Evolutionary conservation across 257 asterid species (phyloP).

Genomic region (Linderniella brevidens): DNA sequence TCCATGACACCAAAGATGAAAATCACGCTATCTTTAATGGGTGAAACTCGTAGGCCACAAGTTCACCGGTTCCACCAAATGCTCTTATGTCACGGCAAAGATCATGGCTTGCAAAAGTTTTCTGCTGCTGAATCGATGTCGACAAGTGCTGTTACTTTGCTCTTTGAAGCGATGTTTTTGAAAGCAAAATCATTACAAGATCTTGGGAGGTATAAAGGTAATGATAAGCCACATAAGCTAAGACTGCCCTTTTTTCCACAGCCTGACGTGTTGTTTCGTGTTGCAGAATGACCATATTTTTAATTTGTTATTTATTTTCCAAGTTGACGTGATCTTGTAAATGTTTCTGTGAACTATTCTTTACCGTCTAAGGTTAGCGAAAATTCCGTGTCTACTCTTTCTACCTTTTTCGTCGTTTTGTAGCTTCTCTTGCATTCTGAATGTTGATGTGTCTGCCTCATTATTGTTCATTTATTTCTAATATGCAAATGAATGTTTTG

Average conservation of each 20-base stretch:
- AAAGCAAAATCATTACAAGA: conserved; percentile 75
- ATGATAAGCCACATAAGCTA: neutral
- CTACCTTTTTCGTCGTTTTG: too few relatives aligned
- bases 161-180: conserved; percentile 66
- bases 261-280: neutral
- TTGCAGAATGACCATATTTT: neutral
- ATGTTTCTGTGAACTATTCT: too few relatives aligned
- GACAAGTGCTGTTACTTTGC: conserved; percentile 3
- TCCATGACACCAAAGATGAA: conserved; percentile 67
- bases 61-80: neutral
- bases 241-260: neutral
- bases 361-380: too few relatives aligned
- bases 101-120: too few relatives aligned
- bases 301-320: neutral
- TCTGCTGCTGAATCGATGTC: neutral
- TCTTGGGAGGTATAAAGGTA: conserved; percentile 85
- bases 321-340: too few relatives aligned
- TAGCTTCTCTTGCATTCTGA: too few relatives aligned
- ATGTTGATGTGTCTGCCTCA: too few relatives aligned
- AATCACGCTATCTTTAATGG: conserved; percentile 35
- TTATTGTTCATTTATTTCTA: too few relatives aligned
- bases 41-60: conserved; percentile 34
- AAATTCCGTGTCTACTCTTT: too few relatives aligned
- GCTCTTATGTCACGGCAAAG: too few relatives aligned
- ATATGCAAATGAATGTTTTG: too few relatives aligned